Evolutionary conservation across 2,329 filamentous ascomycete species (phyloP).

Genomic region (Microsporum audouinii): DNA sequence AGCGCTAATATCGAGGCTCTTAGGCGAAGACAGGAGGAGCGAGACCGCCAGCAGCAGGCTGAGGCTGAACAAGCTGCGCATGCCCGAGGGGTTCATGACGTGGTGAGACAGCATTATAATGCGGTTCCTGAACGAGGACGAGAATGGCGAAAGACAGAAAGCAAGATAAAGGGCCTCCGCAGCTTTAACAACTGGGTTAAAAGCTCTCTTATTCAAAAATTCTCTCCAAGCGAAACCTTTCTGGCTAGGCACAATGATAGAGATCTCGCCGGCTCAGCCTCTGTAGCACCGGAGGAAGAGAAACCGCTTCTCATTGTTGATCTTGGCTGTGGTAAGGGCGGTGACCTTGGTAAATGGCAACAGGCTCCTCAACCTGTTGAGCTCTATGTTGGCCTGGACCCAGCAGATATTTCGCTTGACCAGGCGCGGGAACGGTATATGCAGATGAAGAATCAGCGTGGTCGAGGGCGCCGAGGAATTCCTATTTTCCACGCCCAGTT

Average conservation of each 20-base stretch:
- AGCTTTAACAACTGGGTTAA: slow-evolving; percentile 99
- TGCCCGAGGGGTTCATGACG: slow-evolving; percentile 59
- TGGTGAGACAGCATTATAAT: slow-evolving; percentile 92
- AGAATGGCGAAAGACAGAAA: slow-evolving; percentile 89
- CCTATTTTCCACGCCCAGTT: slow-evolving; percentile 77
- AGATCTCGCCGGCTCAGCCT: slow-evolving; percentile 34
- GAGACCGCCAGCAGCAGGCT: slow-evolving; percentile 31
- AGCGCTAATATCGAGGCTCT: slow-evolving; percentile 29
- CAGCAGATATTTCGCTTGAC: slow-evolving; percentile 80
- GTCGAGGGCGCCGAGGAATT: slow-evolving; percentile 38
- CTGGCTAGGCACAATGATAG: slow-evolving; percentile 41
- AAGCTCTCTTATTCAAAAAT: slow-evolving; percentile 93
- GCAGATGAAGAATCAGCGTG: slow-evolving; percentile 51
- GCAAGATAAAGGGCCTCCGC: slow-evolving; percentile 84
- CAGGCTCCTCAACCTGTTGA: slow-evolving; percentile 82
- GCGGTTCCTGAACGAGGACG: slow-evolving; percentile 83
- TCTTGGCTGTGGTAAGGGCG: slow-evolving; percentile 92
- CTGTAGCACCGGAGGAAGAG: slow-evolving; percentile 19
- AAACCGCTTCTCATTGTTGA: slow-evolving; percentile 72
- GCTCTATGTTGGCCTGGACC: slow-evolving; percentile 87
- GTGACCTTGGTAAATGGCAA: slow-evolving; percentile 92
- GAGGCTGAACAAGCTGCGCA: slow-evolving; percentile 27
- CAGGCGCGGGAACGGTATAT: slow-evolving; percentile 79
- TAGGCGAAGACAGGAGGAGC: slow-evolving; percentile 34
- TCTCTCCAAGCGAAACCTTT: slow-evolving; percentile 69